These are phyloP conservation scores for Grifola frondosa DNA, from an alignment of 1,284 basidiomycete genomes.

Conservation along the genomic window DNA sequence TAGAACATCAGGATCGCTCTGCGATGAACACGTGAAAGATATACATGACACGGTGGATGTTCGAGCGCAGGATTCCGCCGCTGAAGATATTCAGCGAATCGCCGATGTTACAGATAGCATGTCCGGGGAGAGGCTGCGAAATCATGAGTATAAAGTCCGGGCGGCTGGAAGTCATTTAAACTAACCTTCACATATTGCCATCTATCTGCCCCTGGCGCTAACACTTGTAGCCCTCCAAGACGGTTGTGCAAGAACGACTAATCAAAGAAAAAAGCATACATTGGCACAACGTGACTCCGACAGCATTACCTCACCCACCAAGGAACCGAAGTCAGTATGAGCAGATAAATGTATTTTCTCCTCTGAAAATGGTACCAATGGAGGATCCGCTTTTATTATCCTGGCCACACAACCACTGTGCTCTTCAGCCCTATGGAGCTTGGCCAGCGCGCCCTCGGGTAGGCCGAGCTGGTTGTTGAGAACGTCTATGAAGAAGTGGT, in stretches of 20 bases:
- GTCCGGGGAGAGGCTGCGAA: constrained; percentile 33
- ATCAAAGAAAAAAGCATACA: not conserved
- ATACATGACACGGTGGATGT: constrained; percentile 38
- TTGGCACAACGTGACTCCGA: not conserved
- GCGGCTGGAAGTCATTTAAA: not conserved
- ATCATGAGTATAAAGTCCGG: too few relatives aligned
- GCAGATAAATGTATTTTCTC: constrained; percentile 12
- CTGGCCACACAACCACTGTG: constrained; percentile 14
- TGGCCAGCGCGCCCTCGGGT: constrained; percentile 14
- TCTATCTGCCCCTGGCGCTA: constrained; percentile 56
- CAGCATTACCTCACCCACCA: constrained; percentile 5
- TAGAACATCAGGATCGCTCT: not conserved
- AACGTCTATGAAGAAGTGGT: constrained; percentile 30
- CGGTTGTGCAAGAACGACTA: constrained; percentile 69
- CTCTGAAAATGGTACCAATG: constrained; percentile 7
- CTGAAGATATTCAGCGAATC: constrained; percentile 44
- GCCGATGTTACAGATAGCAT: constrained; percentile 41
- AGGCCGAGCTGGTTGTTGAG: constrained; percentile 32
- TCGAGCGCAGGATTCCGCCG: constrained; percentile 39
- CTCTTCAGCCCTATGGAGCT: constrained; percentile 10
- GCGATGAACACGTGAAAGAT: constrained; percentile 4
- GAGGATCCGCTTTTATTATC: constrained; percentile 12
- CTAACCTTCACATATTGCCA: constrained; percentile 70
- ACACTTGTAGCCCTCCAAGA: constrained; percentile 71
- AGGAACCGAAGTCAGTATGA: constrained; percentile 21